Base-by-base conservation (phyloP, 2,329 filamentous ascomycete genomes). In the Apiospora malaysiana region DNA sequence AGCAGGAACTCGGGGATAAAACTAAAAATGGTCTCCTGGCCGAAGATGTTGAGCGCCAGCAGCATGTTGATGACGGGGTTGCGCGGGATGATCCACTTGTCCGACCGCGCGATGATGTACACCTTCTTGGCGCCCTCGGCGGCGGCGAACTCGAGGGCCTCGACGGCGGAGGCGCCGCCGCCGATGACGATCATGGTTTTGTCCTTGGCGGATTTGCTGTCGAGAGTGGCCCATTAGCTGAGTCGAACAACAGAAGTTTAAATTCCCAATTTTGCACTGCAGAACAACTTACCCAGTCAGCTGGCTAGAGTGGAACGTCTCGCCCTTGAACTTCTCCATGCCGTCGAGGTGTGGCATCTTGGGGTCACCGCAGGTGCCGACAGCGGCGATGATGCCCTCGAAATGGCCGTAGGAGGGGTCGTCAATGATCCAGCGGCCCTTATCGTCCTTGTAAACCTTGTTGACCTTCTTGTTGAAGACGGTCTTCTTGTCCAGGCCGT, bases 51-150 rank as follows among this genome's bases (percentile, higher is more conserved):
- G 76, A 94, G 83, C 2, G 92, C 88, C 1, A 97, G 87, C 1
- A 97, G 84, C 1, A 88, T 85, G 78, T 97, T 91, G 68, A 96
- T 85, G 59, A 96, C 67, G 0, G 93, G 84, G 74, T 97, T 96
- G 10, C 94, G 88, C 0, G 94, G 94, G 69, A 95, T 95, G 73
- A 96, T 93, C 93, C 93, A 95, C 79, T 95, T 96, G 76, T 95
- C 93, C 18, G 90, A 93, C 27, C 94, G 87, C 0, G 93, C 90
- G 12, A 97, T 86, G 42, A 97, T 90, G 70, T 90, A 91, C 0
- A 91, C 91, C 76, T 93, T 90, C 9, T 84, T 83, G 0, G 93
- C 93, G 4, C 90, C 86, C 56, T 90, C 87, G 16, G 88, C 83
- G 14, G 91, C 88, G 0, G 93, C 93, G 75, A 94, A 97, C 77